phyloP scores from a whole-genome alignment of 306 rosid genomes.

The Dalbergia oliveri region DNA sequence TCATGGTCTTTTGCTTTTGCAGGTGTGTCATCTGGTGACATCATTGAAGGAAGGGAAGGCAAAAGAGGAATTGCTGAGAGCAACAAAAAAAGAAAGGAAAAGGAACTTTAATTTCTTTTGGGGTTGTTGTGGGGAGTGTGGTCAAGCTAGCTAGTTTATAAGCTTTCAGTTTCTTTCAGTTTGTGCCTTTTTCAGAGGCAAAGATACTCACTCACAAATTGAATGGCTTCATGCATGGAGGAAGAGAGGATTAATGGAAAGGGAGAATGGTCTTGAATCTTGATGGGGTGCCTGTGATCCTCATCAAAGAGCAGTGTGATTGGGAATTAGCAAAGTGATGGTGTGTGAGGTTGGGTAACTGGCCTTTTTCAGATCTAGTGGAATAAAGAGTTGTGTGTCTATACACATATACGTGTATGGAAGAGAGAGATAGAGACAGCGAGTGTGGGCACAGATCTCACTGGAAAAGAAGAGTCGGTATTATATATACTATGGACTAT shows the following conservation, averaged over 20 bases:
- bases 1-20: conserved; percentile 50
- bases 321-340: conserved; percentile 45
- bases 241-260: conserved; percentile 37
- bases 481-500: background rate
- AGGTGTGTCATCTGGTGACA: conserved; percentile 64
- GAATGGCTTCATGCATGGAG: conserved; percentile 78
- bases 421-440: conserved; percentile 35
- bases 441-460: conserved; percentile 52
- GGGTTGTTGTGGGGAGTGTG: background rate
- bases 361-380: conserved; percentile 63
- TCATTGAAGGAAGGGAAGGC: conserved; percentile 38
- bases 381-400: conserved; percentile 56
- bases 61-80: background rate
- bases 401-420: conserved; percentile 27
- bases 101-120: conserved; percentile 21
- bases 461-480: conserved; percentile 50
- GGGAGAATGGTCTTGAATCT: conserved; percentile 44
- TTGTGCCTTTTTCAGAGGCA: conserved; percentile 66
- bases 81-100: background rate
- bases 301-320: conserved; percentile 66
- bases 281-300: conserved; percentile 74
- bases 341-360: conserved; percentile 45
- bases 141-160: background rate
- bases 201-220: conserved; percentile 52
- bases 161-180: conserved; percentile 43